These are phyloP conservation scores for Iberis pinnata DNA, from an alignment of 345 rosid species.

Conservation along the genomic window DNA sequence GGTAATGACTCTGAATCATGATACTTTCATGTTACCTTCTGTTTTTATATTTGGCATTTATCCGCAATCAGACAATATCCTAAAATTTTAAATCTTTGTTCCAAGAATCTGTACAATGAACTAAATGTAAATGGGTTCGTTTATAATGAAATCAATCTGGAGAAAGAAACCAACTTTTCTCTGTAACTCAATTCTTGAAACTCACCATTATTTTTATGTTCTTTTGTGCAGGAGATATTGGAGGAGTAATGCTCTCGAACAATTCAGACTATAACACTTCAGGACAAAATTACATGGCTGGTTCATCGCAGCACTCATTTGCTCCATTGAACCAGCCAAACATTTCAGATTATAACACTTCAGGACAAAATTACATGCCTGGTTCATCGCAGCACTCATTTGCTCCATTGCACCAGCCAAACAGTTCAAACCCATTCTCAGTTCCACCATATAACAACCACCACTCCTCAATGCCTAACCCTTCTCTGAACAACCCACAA, in stretches of 20 bases:
- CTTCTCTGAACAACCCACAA: conserved; percentile 26
- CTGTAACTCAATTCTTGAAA: background rate
- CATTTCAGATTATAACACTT: conserved; percentile 6
- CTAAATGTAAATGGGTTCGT: background rate
- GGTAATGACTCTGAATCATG: no score
- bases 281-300: conserved; percentile 23
- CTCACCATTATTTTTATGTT: conserved; percentile 8
- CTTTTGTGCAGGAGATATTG: conserved; percentile 40
- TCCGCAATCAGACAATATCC: background rate
- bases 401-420: conserved; percentile 16
- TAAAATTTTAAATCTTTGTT: conserved; percentile 8
- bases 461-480: conserved; percentile 18
- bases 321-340: conserved; percentile 14
- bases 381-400: conserved; percentile 27
- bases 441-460: conserved; percentile 8
- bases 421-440: conserved; percentile 13
- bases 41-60: background rate
- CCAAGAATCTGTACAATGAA: background rate
- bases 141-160: background rate
- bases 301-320: conserved; percentile 27
- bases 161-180: conserved; percentile 4
- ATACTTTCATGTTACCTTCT: no score
- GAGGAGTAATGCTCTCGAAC: conserved; percentile 39
- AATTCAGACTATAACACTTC: conserved; percentile 8
- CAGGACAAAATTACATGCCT: conserved; percentile 22